These are phyloP conservation scores for Dentipellis fragilis DNA, from an alignment of 768 basidiomycete species.

Conservation along the genomic window DNA sequence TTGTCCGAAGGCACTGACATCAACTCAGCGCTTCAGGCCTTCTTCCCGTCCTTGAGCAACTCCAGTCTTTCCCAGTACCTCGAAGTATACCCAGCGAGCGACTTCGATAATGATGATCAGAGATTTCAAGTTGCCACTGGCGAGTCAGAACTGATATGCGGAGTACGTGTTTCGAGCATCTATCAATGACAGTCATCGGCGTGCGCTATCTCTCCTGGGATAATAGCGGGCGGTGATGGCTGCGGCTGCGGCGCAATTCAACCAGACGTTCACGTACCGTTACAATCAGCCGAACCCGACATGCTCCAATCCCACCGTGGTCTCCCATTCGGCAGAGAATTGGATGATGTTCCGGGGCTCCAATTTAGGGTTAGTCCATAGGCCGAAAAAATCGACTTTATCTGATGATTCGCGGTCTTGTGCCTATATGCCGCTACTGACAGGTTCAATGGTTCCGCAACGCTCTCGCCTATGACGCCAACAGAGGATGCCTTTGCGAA, in stretches of 20 bases:
- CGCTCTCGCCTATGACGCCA: conserved; percentile 35
- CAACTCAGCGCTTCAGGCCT: conserved; percentile 25
- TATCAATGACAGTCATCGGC: neutral
- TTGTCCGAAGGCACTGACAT: conserved; percentile 32
- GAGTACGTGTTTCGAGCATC: conserved; percentile 26
- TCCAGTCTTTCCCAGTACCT: conserved; percentile 29
- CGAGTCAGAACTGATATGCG: conserved; percentile 41
- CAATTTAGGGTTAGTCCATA: conserved; percentile 40
- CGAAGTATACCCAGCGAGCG: conserved; percentile 30
- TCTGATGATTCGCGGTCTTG: neutral
- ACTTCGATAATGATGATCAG: conserved; percentile 33
- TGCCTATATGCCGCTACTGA: neutral
- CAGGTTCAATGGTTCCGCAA: conserved; percentile 40
- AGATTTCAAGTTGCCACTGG: conserved; percentile 38
- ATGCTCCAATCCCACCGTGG: conserved; percentile 18
- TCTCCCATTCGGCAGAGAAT: conserved; percentile 49
- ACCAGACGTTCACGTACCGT: conserved; percentile 40
- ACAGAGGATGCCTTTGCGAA: conserved; percentile 40
- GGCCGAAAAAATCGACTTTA: neutral
- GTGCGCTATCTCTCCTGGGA: neutral
- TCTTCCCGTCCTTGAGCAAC: conserved; percentile 36
- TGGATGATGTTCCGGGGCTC: conserved; percentile 61
- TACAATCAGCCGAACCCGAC: conserved; percentile 50
- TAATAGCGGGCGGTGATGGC: conserved; percentile 37
- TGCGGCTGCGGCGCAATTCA: conserved; percentile 24